phyloP scores from a whole-genome alignment of 2,329 filamentous ascomycete species.

The Phaeosphaeriaceae sp. region DNA sequence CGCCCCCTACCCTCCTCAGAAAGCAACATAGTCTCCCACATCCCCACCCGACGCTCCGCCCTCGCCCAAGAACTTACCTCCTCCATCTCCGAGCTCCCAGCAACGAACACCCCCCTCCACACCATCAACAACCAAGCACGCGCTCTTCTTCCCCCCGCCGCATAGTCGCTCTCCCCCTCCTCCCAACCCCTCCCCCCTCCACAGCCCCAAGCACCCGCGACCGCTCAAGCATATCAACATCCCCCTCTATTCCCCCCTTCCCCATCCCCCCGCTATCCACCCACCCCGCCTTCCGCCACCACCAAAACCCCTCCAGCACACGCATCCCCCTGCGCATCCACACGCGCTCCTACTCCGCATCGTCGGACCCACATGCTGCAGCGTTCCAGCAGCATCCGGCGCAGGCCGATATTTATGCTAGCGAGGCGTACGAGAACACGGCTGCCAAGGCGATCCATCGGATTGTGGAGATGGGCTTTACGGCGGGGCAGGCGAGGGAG shows the following conservation, averaged over 20 bases:
- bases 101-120: constrained; percentile 19
- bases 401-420: constrained; percentile 38
- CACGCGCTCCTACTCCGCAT: constrained; percentile 24
- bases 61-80: constrained; percentile 26
- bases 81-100: constrained; percentile 28
- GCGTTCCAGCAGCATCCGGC: constrained; percentile 39
- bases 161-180: constrained; percentile 36
- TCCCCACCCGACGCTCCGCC: constrained; percentile 32
- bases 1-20: constrained; percentile 21
- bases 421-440: constrained; percentile 55
- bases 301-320: constrained; percentile 1
- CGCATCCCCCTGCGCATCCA: constrained; percentile 25
- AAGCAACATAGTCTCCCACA: constrained; percentile 39
- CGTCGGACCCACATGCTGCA: neutral
- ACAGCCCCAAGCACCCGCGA: constrained; percentile 32
- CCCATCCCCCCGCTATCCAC: constrained; percentile 27
- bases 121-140: constrained; percentile 15
- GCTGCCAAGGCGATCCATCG: constrained; percentile 63
- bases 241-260: constrained; percentile 44
- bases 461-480: constrained; percentile 67
- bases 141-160: constrained; percentile 26
- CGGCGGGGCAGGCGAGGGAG: constrained; percentile 60
- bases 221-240: constrained; percentile 32
- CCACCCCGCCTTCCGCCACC: constrained; percentile 26
- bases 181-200: constrained; percentile 39